Evolutionary conservation across 2,329 filamentous ascomycete species (phyloP).

Genomic region (Pseudocercospora fijiensis): DNA sequence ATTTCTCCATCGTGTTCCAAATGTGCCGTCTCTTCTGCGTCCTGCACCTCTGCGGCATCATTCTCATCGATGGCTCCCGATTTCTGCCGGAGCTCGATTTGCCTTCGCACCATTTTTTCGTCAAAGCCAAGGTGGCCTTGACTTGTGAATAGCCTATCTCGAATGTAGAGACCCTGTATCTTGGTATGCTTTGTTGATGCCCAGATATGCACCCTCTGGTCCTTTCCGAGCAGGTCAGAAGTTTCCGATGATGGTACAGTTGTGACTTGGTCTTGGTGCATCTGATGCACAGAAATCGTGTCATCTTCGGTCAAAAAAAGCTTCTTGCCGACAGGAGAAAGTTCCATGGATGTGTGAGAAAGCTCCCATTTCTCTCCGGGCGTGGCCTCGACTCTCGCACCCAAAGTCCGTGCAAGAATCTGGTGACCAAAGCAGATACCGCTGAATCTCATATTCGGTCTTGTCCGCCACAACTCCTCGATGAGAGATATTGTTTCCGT

Average conservation of each 20-base stretch:
- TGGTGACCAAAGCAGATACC: conserved; percentile 54
- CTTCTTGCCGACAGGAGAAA: conserved; percentile 43
- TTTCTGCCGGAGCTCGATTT: conserved; percentile 48
- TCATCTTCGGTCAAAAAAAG: conserved; percentile 43
- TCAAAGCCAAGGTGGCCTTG: conserved; percentile 52
- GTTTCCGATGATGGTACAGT: conserved; percentile 35
- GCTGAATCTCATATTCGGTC: conserved; percentile 53
- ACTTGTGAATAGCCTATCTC: conserved; percentile 47
- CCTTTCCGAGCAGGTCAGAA: conserved; percentile 40
- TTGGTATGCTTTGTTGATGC: conserved; percentile 47
- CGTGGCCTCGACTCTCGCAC: conserved; percentile 41
- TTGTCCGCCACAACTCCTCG: conserved; percentile 51
- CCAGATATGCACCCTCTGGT: conserved; percentile 52
- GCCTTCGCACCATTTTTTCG: conserved; percentile 47
- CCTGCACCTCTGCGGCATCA: conserved; percentile 40
- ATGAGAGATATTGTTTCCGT: conserved; percentile 47
- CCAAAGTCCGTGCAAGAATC: conserved; percentile 47
- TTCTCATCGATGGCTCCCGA: conserved; percentile 43
- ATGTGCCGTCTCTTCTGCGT: conserved; percentile 42
- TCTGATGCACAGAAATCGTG: conserved; percentile 47
- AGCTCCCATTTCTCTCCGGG: conserved; percentile 49
- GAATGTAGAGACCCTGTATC: conserved; percentile 49
- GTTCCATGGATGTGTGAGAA: conserved; percentile 44
- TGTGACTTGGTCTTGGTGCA: conserved; percentile 50
- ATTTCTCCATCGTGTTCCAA: conserved; percentile 44